Evolutionary conservation across 73 alveolate species (phyloP).

Genomic region (Tetrahymena malaccensis): DNA sequence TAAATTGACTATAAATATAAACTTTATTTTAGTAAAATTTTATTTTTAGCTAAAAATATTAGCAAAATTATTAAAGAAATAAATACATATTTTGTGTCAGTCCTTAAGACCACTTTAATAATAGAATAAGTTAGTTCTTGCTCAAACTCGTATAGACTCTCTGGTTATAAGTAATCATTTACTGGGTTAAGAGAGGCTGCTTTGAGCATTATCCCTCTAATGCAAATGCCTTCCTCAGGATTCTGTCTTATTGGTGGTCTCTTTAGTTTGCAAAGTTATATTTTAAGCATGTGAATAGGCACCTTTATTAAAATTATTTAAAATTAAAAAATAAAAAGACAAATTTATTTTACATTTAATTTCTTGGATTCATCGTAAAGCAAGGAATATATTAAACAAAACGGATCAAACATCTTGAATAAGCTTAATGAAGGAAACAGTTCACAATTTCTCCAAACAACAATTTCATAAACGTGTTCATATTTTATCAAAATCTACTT

Average conservation of each 20-base stretch:
- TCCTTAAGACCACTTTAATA: background rate
- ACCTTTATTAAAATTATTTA: background rate
- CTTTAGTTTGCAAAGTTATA: background rate
- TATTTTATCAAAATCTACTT: background rate
- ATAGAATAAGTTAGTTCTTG: background rate
- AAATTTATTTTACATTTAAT: background rate
- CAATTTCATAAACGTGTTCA: background rate
- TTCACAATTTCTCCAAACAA: background rate
- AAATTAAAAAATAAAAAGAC: background rate
- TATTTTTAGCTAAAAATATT: background rate
- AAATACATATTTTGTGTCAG: background rate
- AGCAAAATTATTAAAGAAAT: background rate
- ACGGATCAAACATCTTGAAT: background rate
- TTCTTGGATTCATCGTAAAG: background rate
- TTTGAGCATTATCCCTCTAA: background rate
- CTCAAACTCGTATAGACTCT: background rate
- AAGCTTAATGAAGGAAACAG: background rate
- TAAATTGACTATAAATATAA: no score
- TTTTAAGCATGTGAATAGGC: background rate
- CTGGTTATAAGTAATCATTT: background rate
- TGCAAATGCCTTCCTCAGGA: background rate
- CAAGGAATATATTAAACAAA: background rate
- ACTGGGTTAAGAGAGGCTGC: background rate
- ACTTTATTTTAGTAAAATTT: background rate
- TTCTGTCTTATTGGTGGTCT: background rate